Percentiles rank a stretch among this genome's conserved stretches.
Conservation (phyloP, 176 grass and related monocot genomes). For the Eragrostis nindensis region DNA sequence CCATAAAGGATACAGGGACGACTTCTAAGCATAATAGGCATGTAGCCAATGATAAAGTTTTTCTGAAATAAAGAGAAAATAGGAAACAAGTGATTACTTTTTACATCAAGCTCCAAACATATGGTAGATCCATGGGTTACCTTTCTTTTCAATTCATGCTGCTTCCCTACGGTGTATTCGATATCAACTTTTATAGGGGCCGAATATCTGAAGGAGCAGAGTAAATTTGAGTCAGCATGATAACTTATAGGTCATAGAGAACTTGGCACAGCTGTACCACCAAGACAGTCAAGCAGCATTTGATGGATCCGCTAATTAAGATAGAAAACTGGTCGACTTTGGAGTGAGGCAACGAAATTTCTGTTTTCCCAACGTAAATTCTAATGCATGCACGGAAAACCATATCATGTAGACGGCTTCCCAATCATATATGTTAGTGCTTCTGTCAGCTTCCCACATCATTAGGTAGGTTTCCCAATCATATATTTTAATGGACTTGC, state of each 20-base stretch:
- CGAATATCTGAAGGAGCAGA: slow-evolving; percentile 63
- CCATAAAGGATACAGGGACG: slow-evolving; percentile 63
- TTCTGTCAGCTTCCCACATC: too few relatives aligned
- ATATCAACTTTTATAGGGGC: slow-evolving; percentile 76
- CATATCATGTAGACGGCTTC: neutral
- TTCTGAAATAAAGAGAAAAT: slow-evolving; percentile 29
- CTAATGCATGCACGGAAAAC: neutral
- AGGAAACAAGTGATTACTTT: neutral
- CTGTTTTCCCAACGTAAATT: neutral
- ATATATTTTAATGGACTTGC: too few relatives aligned
- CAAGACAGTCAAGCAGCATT: slow-evolving; percentile 9
- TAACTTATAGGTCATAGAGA: neutral
- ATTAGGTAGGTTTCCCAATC: too few relatives aligned
- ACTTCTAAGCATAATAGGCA: slow-evolving; percentile 96
- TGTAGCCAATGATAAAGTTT: slow-evolving; percentile 61
- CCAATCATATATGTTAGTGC: neutral
- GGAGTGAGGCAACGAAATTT: neutral
- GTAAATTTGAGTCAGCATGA: slow-evolving; percentile 30
- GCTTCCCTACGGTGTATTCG: slow-evolving; percentile 70
- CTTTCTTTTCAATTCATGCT: slow-evolving; percentile 21
- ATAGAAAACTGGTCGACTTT: neutral
- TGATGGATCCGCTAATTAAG: neutral
- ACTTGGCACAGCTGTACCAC: too few relatives aligned
- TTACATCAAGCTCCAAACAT: neutral
- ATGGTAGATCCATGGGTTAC: slow-evolving; percentile 22